Conservation (phyloP, 768 basidiomycete genomes). For the Lyophyllum shimeji region DNA sequence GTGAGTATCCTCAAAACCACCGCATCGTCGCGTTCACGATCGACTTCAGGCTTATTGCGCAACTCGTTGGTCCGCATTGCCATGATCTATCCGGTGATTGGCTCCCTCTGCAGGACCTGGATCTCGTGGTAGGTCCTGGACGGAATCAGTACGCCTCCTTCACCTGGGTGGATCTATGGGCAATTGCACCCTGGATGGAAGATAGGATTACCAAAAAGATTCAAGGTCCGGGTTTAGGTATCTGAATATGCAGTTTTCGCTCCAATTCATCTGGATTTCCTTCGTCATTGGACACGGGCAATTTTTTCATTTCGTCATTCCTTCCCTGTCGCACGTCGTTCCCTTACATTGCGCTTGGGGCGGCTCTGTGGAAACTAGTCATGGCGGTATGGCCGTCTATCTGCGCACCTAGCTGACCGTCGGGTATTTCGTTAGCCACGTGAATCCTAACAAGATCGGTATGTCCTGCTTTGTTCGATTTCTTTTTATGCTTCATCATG, state of each 20-base stretch:
- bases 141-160: conserved; percentile 69
- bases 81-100: conserved; percentile 33
- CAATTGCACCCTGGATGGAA: conserved; percentile 81
- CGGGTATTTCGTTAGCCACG: conserved; percentile 14
- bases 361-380: background rate
- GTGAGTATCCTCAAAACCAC: conserved; percentile 22
- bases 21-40: background rate
- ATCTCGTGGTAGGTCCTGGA: conserved; percentile 45
- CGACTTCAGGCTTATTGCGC: conserved; percentile 55
- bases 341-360: conserved; percentile 1
- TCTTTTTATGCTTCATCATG: conserved; percentile 12
- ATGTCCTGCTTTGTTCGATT: conserved; percentile 16
- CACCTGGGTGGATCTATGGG: conserved; percentile 63
- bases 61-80: conserved; percentile 48
- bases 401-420: background rate
- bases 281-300: background rate
- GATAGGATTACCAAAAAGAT: conserved; percentile 62
- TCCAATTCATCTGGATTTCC: background rate
- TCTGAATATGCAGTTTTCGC: conserved; percentile 25
- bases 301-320: background rate
- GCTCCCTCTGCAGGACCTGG: conserved; percentile 44
- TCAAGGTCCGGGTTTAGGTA: conserved; percentile 71
- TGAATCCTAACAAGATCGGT: conserved; percentile 21
- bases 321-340: background rate
- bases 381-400: background rate